phyloP scores from a whole-genome alignment of 2,329 filamentous ascomycete species.

The Pseudogymnoascus sp. region DNA sequence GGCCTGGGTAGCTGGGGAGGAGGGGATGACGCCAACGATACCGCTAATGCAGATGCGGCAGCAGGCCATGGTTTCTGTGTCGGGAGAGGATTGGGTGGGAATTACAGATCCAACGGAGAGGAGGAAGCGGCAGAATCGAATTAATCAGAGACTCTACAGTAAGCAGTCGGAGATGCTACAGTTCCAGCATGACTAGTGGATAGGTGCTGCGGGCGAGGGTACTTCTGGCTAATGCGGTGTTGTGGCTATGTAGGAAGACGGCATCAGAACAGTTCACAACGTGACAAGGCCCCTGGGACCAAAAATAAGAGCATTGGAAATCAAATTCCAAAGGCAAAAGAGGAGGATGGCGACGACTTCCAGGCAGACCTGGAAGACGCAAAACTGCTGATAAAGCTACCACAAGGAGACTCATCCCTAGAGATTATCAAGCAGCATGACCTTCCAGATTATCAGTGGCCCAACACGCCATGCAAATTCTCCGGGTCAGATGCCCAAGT shows the following conservation, averaged over 20 bases:
- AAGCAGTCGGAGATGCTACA: constrained; percentile 12
- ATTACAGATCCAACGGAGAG: constrained; percentile 25
- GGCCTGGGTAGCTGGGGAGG: neutral
- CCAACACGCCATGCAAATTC: neutral
- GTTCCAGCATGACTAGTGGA: neutral
- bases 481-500: neutral
- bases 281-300: neutral
- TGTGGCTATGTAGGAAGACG: neutral
- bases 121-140: constrained; percentile 21
- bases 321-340: neutral
- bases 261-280: neutral
- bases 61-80: neutral
- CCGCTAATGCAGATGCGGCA: constrained; percentile 10
- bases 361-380: neutral
- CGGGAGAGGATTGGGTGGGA: constrained; percentile 28
- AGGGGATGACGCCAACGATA: neutral
- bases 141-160: constrained; percentile 25
- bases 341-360: neutral
- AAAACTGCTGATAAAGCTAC: neutral
- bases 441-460: neutral
- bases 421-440: neutral
- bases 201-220: neutral
- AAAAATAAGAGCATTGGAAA: neutral
- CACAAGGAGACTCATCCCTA: neutral
- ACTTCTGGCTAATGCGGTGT: neutral